A percentile compares a stretch with the other conserved stretches of the same genome.
Evolutionary conservation across 1,284 basidiomycete species (phyloP).

Genomic region (Marasmius oreades): DNA sequence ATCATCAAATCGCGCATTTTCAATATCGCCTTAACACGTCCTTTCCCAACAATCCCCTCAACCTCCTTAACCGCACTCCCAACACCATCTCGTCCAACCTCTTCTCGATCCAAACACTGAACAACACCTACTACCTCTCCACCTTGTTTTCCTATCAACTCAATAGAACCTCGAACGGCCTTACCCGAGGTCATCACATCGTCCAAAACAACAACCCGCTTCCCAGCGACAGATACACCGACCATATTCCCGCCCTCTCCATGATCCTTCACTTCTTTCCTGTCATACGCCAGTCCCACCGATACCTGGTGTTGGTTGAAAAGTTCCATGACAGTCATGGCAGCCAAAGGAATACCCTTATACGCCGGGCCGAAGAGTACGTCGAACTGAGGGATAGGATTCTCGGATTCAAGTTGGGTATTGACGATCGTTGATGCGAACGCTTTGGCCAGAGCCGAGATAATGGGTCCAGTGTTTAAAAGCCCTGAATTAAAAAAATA

Average conservation of each 20-base stretch:
- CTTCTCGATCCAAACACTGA: slow-evolving; percentile 88
- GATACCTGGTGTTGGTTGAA: slow-evolving; percentile 62
- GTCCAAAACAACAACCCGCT: slow-evolving; percentile 86
- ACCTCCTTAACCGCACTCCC: slow-evolving; percentile 83
- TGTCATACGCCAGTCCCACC: slow-evolving; percentile 87
- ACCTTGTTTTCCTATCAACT: slow-evolving; percentile 62
- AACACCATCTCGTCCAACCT: slow-evolving; percentile 70
- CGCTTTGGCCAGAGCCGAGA: slow-evolving; percentile 79
- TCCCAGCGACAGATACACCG: slow-evolving; percentile 78
- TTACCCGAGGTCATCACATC: slow-evolving; percentile 97
- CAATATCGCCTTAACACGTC: slow-evolving; percentile 72
- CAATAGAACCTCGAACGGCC: slow-evolving; percentile 83
- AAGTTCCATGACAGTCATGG: slow-evolving; percentile 81
- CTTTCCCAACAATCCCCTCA: slow-evolving; percentile 70
- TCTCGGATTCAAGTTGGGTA: slow-evolving; percentile 36
- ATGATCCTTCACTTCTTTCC: slow-evolving; percentile 95
- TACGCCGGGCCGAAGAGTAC: slow-evolving; percentile 97
- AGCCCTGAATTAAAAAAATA: slow-evolving; percentile 98
- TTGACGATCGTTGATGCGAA: slow-evolving; percentile 78
- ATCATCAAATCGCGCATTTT: slow-evolving; percentile 84
- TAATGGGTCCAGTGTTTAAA: slow-evolving; percentile 81
- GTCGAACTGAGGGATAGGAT: slow-evolving; percentile 71
- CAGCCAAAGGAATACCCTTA: slow-evolving; percentile 95
- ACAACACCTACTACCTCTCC: slow-evolving; percentile 90
- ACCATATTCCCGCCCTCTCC: slow-evolving; percentile 96